Percentiles rank a stretch among this genome's conserved stretches.
Conservation (phyloP, 2,329 filamentous ascomycete species). For the Colletotrichum musae region DNA sequence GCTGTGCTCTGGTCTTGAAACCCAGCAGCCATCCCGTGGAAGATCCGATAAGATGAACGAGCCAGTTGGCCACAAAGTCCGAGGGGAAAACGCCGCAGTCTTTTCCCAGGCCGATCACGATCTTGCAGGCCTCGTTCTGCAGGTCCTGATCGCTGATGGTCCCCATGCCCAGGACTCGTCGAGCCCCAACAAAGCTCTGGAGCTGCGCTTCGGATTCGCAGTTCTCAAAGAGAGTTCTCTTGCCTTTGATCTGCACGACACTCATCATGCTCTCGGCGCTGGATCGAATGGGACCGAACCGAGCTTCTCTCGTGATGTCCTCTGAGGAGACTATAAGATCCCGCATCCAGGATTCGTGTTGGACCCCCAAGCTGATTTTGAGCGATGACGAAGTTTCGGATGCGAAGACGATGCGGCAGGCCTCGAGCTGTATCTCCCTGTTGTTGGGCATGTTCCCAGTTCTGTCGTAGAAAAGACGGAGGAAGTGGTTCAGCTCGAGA, state of each 20-base stretch:
- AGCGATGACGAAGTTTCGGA: slow-evolving; percentile 41
- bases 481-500: slow-evolving; percentile 50
- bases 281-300: slow-evolving; percentile 45
- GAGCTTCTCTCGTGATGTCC: slow-evolving; percentile 41
- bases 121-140: slow-evolving; percentile 42
- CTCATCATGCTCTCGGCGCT: slow-evolving; percentile 44
- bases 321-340: slow-evolving; percentile 44
- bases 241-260: slow-evolving; percentile 47
- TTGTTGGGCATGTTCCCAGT: slow-evolving; percentile 42
- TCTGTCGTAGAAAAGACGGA: slow-evolving; percentile 44
- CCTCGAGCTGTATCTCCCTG: slow-evolving; percentile 45
- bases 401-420: slow-evolving; percentile 47
- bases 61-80: slow-evolving; percentile 34
- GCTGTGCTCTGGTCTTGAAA: slow-evolving; percentile 12
- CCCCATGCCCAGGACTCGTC: slow-evolving; percentile 5
- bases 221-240: slow-evolving; percentile 45
- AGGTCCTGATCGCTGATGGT: slow-evolving; percentile 37
- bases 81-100: slow-evolving; percentile 28
- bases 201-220: slow-evolving; percentile 46
- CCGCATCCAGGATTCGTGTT: slow-evolving; percentile 43
- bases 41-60: slow-evolving; percentile 31
- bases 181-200: background rate
- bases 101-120: slow-evolving; percentile 35
- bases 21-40: slow-evolving; percentile 29
- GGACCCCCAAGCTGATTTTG: background rate